These are phyloP conservation scores for Kluyveromyces dobzhanskii DNA, from an alignment of 805 yeast genomes.

Conservation along the genomic window DNA sequence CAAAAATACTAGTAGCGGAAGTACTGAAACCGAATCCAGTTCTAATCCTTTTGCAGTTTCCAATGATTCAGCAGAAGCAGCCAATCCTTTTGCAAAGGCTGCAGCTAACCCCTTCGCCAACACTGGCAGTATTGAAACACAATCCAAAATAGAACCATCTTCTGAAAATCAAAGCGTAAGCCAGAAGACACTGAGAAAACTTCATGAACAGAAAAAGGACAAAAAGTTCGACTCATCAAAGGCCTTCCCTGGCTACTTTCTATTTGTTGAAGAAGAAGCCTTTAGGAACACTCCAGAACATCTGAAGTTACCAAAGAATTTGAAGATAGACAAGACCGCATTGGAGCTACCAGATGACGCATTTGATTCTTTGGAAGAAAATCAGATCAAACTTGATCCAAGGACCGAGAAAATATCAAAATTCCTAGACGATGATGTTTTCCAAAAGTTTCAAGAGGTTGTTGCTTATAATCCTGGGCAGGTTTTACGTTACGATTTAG, in stretches of 20 bases:
- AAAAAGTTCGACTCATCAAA: conserved; percentile 13
- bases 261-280: conserved; percentile 67
- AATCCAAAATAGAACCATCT: conserved; percentile 8
- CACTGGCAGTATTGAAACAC: conserved; percentile 1
- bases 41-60: conserved; percentile 13
- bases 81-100: conserved; percentile 32
- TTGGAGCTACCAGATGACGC: conserved; percentile 36
- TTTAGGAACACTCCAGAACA: conserved; percentile 44
- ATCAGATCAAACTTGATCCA: conserved; percentile 28
- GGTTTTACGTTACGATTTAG: conserved; percentile 75
- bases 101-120: conserved; percentile 18
- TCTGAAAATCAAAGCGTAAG: conserved; percentile 19
- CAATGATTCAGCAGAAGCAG: conserved; percentile 25
- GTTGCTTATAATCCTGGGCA: conserved; percentile 81
- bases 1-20: conserved; percentile 2
- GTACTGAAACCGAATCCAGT: conserved; percentile 22
- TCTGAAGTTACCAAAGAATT: conserved; percentile 40
- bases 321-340: conserved; percentile 44
- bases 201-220: conserved; percentile 22
- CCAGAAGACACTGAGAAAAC: conserved; percentile 26
- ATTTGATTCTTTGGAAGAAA: conserved; percentile 22
- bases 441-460: conserved; percentile 67
- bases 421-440: conserved; percentile 64
- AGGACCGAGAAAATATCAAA: conserved; percentile 42
- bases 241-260: conserved; percentile 53